These are phyloP conservation scores for Rhizoclosmatium sp. DNA, from an alignment of 192 early-diverging fungal species.

Conservation along the genomic window DNA sequence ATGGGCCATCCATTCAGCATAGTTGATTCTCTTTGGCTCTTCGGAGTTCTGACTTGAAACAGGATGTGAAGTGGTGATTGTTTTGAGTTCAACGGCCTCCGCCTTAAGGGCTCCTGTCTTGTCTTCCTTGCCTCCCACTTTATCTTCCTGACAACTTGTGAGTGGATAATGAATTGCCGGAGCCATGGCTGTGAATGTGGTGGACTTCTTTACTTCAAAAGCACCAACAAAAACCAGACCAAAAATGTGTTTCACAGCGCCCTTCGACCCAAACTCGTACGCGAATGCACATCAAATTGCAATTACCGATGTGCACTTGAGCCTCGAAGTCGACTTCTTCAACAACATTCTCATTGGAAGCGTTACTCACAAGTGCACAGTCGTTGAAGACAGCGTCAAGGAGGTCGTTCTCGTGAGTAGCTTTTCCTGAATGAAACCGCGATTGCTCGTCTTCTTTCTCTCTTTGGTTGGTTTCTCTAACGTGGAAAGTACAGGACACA, in stretches of 20 bases:
- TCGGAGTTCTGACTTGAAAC: no score
- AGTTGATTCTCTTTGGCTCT: no score
- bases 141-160: no score
- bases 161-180: no score
- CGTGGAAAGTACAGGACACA: conserved; percentile 25
- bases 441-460: not conserved
- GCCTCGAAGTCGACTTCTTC: conserved; percentile 80
- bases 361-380: conserved; percentile 68
- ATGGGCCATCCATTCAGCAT: no score
- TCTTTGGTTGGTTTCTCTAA: not conserved
- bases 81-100: no score
- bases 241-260: conserved; percentile 11
- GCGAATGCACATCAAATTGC: conserved; percentile 80
- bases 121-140: no score
- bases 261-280: conserved; percentile 81
- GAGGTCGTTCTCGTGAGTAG: conserved; percentile 60
- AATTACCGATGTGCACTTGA: conserved; percentile 80
- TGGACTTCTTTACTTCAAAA: no score
- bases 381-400: conserved; percentile 60
- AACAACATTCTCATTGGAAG: conserved; percentile 69
- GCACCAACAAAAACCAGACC: not conserved
- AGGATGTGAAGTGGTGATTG: no score
- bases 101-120: no score
- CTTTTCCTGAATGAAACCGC: not conserved
- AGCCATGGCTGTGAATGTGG: no score